Conservation (phyloP, 768 basidiomycete species). For the Boletus edulis region DNA sequence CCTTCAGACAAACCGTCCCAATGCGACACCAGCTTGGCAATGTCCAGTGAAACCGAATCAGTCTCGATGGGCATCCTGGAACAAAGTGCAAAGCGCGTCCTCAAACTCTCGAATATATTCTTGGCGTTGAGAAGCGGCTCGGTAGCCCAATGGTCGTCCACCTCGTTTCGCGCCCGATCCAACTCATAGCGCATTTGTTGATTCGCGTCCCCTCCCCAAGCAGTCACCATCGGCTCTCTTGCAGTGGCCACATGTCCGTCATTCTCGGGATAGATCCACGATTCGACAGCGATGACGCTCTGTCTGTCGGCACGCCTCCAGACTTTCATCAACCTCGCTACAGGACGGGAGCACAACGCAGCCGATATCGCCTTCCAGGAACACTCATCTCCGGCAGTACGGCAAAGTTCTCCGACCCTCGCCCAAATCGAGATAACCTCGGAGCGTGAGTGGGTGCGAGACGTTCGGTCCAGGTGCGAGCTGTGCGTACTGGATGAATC, state of each 20-base stretch:
- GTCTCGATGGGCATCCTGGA: slow-evolving; percentile 38
- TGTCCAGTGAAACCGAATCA: slow-evolving; percentile 44
- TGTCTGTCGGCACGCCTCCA: slow-evolving; percentile 74
- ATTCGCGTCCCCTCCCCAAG: slow-evolving; percentile 68
- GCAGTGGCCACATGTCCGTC: slow-evolving; percentile 30
- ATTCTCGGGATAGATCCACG: slow-evolving; percentile 56
- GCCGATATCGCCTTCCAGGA: slow-evolving; percentile 74
- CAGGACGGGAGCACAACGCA: slow-evolving; percentile 69
- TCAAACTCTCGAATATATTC: slow-evolving; percentile 50
- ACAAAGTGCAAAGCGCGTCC: slow-evolving; percentile 51
- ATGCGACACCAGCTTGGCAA: slow-evolving; percentile 48
- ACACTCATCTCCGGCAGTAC: slow-evolving; percentile 72
- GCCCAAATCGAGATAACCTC: slow-evolving; percentile 75
- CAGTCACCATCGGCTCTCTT: slow-evolving; percentile 48
- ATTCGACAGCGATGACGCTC: slow-evolving; percentile 56
- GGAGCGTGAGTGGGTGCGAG: slow-evolving; percentile 67
- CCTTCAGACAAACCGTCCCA: slow-evolving; percentile 52
- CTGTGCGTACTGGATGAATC: slow-evolving; percentile 43
- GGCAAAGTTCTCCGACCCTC: slow-evolving; percentile 68
- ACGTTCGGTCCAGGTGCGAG: slow-evolving; percentile 36
- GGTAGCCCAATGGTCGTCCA: slow-evolving; percentile 44
- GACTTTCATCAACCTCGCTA: slow-evolving; percentile 73
- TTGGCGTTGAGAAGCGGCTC: slow-evolving; percentile 41
- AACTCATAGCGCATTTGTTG: slow-evolving; percentile 46
- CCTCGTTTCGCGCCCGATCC: slow-evolving; percentile 43